Evolutionary conservation across 768 basidiomycete genomes (phyloP).

Genomic region (Phlebiopsis gigantea): DNA sequence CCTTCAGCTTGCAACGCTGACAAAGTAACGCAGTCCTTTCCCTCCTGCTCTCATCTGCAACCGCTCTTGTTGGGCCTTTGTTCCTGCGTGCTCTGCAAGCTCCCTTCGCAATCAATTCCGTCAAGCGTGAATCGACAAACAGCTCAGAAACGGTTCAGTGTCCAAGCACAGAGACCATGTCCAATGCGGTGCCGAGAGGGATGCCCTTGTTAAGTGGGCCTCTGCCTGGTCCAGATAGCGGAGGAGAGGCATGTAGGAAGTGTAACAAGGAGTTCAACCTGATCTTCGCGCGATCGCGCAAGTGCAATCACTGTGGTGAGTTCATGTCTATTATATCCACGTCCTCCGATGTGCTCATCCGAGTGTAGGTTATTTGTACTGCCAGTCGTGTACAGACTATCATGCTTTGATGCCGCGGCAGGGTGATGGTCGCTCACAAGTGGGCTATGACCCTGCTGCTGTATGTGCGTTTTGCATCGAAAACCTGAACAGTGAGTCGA

Average conservation of each 20-base stretch:
- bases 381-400: slow-evolving; percentile 68
- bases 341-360: slow-evolving; percentile 5
- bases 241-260: slow-evolving; percentile 50
- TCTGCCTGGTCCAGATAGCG: slow-evolving; percentile 30
- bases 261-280: slow-evolving; percentile 72
- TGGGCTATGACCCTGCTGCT: slow-evolving; percentile 56
- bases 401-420: slow-evolving; percentile 67
- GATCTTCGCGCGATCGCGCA: slow-evolving; percentile 56
- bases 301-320: slow-evolving; percentile 75
- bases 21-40: neutral
- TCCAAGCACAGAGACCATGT: neutral
- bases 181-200: slow-evolving; percentile 29
- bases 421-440: slow-evolving; percentile 18
- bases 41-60: neutral
- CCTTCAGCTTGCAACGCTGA: neutral
- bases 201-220: slow-evolving; percentile 71
- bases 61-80: neutral
- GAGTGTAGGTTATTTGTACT: slow-evolving; percentile 61
- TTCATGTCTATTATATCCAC: neutral
- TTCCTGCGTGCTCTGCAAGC: neutral
- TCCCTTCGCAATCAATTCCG: neutral
- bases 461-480: slow-evolving; percentile 79
- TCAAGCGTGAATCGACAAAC: neutral
- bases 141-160: neutral
- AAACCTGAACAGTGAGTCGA: slow-evolving; percentile 47